Evolutionary conservation across 169 alveolate genomes (phyloP).

Genomic region (Cryptosporidium sp.): DNA sequence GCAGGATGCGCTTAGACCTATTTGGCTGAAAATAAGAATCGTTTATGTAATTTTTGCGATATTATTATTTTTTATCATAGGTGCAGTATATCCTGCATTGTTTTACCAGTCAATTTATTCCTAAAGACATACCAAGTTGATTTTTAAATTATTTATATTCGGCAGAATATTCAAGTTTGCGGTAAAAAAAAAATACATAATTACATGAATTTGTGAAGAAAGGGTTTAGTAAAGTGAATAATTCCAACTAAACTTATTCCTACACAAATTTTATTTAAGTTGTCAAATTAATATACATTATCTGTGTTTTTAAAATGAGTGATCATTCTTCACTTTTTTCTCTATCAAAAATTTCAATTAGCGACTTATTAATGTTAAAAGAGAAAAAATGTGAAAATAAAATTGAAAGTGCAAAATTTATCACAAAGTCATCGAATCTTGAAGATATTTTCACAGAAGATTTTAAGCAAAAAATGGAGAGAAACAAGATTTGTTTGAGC

Average conservation of each 20-base stretch:
- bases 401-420: not conserved
- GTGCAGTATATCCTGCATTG: conserved; percentile 74
- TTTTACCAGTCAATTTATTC: conserved; percentile 42
- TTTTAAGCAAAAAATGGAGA: not conserved
- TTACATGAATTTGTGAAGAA: not conserved
- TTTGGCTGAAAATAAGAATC: conserved; percentile 59
- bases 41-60: conserved; percentile 38
- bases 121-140: not conserved
- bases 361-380: conserved; percentile 1
- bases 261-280: not conserved
- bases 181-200: not conserved
- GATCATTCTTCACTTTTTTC: not conserved
- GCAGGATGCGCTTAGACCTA: conserved; percentile 48
- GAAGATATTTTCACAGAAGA: not conserved
- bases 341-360: conserved; percentile 40
- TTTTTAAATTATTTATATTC: not conserved
- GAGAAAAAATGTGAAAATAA: conserved; percentile 1
- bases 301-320: not conserved
- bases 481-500: too few species aligned
- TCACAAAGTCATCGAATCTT: not conserved
- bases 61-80: conserved; percentile 42
- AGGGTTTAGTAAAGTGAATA: not conserved
- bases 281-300: not conserved
- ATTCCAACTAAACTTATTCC: not conserved
- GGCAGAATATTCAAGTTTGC: not conserved